A percentile compares a stretch with the other conserved stretches of the same genome.
Evolutionary conservation across 495 filamentous ascomycete genomes (phyloP).

Genomic region (Neurospora sublineolata): DNA sequence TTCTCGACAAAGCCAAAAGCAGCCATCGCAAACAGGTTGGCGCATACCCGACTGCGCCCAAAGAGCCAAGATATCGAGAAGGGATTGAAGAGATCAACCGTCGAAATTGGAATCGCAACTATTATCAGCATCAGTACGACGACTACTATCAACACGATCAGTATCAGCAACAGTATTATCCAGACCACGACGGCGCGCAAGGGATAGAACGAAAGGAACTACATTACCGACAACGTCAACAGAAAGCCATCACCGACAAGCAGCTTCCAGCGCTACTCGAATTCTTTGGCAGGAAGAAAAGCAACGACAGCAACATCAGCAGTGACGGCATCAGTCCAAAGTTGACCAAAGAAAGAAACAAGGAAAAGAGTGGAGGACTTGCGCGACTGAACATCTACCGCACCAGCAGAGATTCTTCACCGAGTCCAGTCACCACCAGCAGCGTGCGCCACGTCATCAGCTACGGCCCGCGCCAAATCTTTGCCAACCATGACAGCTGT

Average conservation of each 20-base stretch:
- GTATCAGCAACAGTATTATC: constrained; percentile 1
- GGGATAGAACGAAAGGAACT: not conserved
- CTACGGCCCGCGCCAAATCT: constrained; percentile 6
- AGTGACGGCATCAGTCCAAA: not conserved
- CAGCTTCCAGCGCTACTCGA: constrained; percentile 12
- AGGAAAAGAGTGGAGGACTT: constrained; percentile 4
- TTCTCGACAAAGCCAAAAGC: not conserved
- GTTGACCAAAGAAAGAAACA: not conserved
- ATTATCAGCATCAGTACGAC: not conserved
- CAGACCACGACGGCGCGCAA: not conserved
- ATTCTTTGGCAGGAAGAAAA: not conserved
- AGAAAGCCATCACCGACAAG: constrained; percentile 9
- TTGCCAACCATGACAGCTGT: constrained; percentile 15
- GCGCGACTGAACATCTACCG: not conserved
- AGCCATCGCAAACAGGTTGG: not conserved
- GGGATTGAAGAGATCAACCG: not conserved
- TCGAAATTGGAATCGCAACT: not conserved
- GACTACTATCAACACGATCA: not conserved
- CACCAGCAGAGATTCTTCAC: constrained; percentile 1
- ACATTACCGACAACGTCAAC: constrained; percentile 5
- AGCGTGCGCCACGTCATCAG: constrained; percentile 6
- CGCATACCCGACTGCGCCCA: not conserved
- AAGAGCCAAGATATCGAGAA: not conserved
- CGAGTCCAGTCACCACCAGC: not conserved
- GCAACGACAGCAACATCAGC: not conserved